Evolutionary conservation across 352 stramenopile genomes (phyloP).

Genomic region (Globisporangium acanthophoron): DNA sequence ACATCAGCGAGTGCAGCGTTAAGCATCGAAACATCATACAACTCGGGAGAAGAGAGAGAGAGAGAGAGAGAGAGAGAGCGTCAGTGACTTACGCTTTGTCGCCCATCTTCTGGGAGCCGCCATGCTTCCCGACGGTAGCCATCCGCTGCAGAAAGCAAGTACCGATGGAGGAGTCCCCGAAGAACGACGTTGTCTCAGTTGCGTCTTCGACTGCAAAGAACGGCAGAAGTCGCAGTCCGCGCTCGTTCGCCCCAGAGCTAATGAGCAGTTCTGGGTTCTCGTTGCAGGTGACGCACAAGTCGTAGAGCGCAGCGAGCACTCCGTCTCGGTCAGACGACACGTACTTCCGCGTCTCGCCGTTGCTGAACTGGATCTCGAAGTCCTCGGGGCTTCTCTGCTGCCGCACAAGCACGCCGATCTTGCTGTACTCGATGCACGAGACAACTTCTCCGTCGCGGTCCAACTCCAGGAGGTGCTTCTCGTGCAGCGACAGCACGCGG

Average conservation of each 20-base stretch:
- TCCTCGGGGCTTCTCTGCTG: slow-evolving; percentile 31
- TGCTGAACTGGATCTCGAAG: slow-evolving; percentile 75
- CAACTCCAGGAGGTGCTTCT: slow-evolving; percentile 65
- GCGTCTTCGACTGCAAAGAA: slow-evolving; percentile 69
- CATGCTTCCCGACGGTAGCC: slow-evolving; percentile 58
- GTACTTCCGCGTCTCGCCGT: slow-evolving; percentile 58
- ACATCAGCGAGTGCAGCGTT: background rate
- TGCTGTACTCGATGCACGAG: slow-evolving; percentile 50
- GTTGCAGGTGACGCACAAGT: slow-evolving; percentile 71
- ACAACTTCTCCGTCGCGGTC: slow-evolving; percentile 47
- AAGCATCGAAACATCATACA: background rate
- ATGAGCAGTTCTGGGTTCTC: slow-evolving; percentile 74
- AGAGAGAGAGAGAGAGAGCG: background rate
- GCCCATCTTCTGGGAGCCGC: slow-evolving; percentile 38
- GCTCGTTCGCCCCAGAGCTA: slow-evolving; percentile 57
- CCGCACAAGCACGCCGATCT: slow-evolving; percentile 71
- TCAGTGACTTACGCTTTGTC: slow-evolving; percentile 50
- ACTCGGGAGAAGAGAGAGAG: too few relatives aligned
- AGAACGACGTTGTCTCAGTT: slow-evolving; percentile 66
- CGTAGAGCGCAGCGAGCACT: slow-evolving; percentile 69
- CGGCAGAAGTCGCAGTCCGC: slow-evolving; percentile 59
- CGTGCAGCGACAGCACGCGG: slow-evolving; percentile 58
- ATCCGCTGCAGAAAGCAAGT: slow-evolving; percentile 78
- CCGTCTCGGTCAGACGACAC: slow-evolving; percentile 61
- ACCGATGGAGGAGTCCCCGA: slow-evolving; percentile 74